Conservation (phyloP, 2,329 filamentous ascomycete genomes). For the Ceratocystis destructans region DNA sequence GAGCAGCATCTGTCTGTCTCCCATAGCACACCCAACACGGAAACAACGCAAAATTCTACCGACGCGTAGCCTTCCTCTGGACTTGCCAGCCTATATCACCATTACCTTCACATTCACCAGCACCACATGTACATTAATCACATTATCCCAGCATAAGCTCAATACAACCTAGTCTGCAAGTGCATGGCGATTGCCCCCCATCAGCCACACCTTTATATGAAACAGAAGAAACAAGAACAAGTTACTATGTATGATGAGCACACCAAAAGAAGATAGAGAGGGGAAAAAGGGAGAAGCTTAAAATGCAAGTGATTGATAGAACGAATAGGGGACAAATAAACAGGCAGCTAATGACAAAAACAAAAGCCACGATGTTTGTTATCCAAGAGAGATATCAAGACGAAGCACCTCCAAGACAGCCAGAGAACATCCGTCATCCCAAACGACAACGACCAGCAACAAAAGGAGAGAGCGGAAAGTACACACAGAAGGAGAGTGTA, state of each 20-base stretch:
- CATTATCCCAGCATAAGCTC: background rate
- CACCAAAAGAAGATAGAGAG: background rate
- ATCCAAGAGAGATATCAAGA: constrained; percentile 7
- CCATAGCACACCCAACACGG: background rate
- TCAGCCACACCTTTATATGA: background rate
- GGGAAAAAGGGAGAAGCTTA: background rate
- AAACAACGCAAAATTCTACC: background rate
- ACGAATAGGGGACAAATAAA: background rate
- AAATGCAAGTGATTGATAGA: background rate
- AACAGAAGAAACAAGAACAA: background rate
- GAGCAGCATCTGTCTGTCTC: background rate
- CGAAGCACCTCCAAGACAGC: constrained; percentile 7
- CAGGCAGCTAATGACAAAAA: background rate
- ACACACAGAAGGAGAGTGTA: background rate
- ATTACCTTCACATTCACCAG: background rate
- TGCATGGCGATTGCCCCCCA: too few relatives aligned
- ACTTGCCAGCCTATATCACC: background rate
- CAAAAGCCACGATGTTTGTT: constrained; percentile 6
- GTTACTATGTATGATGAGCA: constrained; percentile 2
- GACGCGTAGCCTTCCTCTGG: background rate
- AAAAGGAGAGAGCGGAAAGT: background rate
- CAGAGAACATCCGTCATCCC: background rate
- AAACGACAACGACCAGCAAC: background rate
- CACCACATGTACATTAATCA: background rate
- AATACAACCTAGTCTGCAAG: background rate